These are phyloP conservation scores for Trichosporon sp. DNA, from an alignment of 1,284 basidiomycete genomes.

Conservation along the genomic window DNA sequence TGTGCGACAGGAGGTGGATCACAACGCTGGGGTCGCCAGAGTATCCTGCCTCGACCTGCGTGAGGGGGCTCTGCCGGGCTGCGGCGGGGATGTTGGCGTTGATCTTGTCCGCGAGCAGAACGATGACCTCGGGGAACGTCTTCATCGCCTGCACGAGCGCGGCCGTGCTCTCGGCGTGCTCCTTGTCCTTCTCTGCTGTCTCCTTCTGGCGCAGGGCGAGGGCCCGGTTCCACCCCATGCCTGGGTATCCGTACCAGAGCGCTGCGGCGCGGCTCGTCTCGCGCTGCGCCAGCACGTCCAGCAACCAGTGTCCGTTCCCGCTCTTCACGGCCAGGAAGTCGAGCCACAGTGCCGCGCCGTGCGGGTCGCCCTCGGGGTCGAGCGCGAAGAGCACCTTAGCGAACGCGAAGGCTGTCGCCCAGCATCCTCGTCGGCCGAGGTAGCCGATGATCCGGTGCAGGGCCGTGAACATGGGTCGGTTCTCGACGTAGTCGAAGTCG, in stretches of 20 bases:
- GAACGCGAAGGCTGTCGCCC: slow-evolving; percentile 85
- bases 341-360: slow-evolving; percentile 77
- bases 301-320: slow-evolving; percentile 75
- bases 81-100: slow-evolving; percentile 67
- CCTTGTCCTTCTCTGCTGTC: slow-evolving; percentile 61
- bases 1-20: slow-evolving; percentile 71
- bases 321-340: slow-evolving; percentile 81
- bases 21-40: slow-evolving; percentile 60
- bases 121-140: slow-evolving; percentile 76
- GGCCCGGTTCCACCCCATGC: slow-evolving; percentile 76
- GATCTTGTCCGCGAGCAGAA: slow-evolving; percentile 78
- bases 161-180: slow-evolving; percentile 65
- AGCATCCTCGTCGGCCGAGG: slow-evolving; percentile 80
- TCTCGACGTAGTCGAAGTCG: slow-evolving; percentile 69
- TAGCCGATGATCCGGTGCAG: slow-evolving; percentile 78
- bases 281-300: slow-evolving; percentile 63
- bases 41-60: slow-evolving; percentile 69
- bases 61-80: slow-evolving; percentile 65
- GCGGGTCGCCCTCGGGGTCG: slow-evolving; percentile 80
- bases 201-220: slow-evolving; percentile 68
- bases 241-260: slow-evolving; percentile 67
- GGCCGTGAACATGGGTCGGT: slow-evolving; percentile 60
- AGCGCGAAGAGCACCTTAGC: slow-evolving; percentile 76
- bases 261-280: slow-evolving; percentile 57
- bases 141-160: slow-evolving; percentile 72